These are phyloP conservation scores for Zymoseptoria crescenta DNA, from an alignment of 2,329 filamentous ascomycete species.

Conservation along the genomic window DNA sequence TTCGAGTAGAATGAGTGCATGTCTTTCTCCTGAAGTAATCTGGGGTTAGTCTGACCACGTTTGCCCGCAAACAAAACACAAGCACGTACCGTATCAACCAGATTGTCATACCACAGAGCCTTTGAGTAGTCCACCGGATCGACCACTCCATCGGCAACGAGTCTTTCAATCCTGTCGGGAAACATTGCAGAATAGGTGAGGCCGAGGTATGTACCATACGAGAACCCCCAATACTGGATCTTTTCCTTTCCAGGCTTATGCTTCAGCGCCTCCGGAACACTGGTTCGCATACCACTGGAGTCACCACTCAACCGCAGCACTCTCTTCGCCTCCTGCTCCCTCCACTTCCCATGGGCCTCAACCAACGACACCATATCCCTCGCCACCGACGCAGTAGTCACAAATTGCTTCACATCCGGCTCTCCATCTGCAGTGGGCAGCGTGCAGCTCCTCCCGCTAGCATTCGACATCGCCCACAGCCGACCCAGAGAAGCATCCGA, in stretches of 20 bases:
- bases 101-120: slow-evolving; percentile 32
- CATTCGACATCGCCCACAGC: slow-evolving; percentile 36
- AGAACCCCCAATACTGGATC: slow-evolving; percentile 35
- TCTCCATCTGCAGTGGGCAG: slow-evolving; percentile 18
- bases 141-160: slow-evolving; percentile 42
- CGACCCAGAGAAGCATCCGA: slow-evolving; percentile 37
- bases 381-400: slow-evolving; percentile 41
- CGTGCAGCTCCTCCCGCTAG: slow-evolving; percentile 26
- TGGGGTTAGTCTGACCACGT: too few species aligned
- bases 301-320: neutral
- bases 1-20: slow-evolving; percentile 39
- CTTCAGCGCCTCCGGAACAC: slow-evolving; percentile 2
- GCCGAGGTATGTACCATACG: slow-evolving; percentile 41
- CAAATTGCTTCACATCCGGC: slow-evolving; percentile 35
- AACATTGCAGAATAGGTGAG: slow-evolving; percentile 37
- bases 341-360: slow-evolving; percentile 33
- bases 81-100: slow-evolving; percentile 32
- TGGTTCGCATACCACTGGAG: neutral
- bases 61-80: too few species aligned
- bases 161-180: slow-evolving; percentile 30
- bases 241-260: slow-evolving; percentile 26
- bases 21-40: slow-evolving; percentile 38
- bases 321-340: slow-evolving; percentile 19
- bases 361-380: slow-evolving; percentile 44
- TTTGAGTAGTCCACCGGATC: slow-evolving; percentile 33